Percentiles rank a stretch among this genome's conserved stretches.
Evolutionary conservation across 495 filamentous ascomycete species (phyloP).

Genomic region (Apodospora peruviana): DNA sequence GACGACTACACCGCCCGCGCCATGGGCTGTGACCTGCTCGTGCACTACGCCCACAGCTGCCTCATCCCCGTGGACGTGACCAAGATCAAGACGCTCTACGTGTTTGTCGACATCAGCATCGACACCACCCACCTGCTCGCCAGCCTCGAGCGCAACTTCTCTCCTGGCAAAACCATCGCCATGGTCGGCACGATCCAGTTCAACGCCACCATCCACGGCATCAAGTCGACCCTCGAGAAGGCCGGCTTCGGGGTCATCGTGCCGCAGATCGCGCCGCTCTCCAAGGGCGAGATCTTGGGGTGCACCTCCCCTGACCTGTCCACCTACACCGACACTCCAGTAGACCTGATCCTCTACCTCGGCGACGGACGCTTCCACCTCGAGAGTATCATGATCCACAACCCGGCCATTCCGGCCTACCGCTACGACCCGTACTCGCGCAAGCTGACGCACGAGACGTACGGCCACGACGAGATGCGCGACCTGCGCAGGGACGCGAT

Average conservation of each 20-base stretch:
- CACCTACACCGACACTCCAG: slow-evolving; percentile 32
- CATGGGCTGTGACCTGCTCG: slow-evolving; percentile 87
- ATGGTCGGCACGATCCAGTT: slow-evolving; percentile 98
- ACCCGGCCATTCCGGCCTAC: slow-evolving; percentile 83
- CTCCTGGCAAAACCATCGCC: slow-evolving; percentile 76
- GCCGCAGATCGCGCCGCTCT: slow-evolving; percentile 88
- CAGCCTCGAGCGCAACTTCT: slow-evolving; percentile 85
- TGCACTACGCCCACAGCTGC: slow-evolving; percentile 96
- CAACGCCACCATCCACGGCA: slow-evolving; percentile 88
- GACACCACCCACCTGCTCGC: slow-evolving; percentile 80
- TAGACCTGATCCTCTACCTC: slow-evolving; percentile 85
- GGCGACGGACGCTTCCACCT: slow-evolving; percentile 97
- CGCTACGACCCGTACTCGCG: slow-evolving; percentile 96
- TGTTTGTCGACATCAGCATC: slow-evolving; percentile 97
- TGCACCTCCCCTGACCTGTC: slow-evolving; percentile 83
- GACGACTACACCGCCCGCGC: slow-evolving; percentile 97
- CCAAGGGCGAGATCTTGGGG: slow-evolving; percentile 90
- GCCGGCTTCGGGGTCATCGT: slow-evolving; percentile 79
- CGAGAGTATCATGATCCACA: slow-evolving; percentile 98
- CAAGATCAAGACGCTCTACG: slow-evolving; percentile 90
- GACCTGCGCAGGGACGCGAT: slow-evolving; percentile 74
- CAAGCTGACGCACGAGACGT: slow-evolving; percentile 81
- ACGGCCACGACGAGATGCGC: slow-evolving; percentile 87
- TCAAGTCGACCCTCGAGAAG: slow-evolving; percentile 66
- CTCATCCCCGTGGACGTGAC: slow-evolving; percentile 94